Evolutionary conservation across 1,284 basidiomycete genomes (phyloP).

Genomic region (Omphalotus olearius): DNA sequence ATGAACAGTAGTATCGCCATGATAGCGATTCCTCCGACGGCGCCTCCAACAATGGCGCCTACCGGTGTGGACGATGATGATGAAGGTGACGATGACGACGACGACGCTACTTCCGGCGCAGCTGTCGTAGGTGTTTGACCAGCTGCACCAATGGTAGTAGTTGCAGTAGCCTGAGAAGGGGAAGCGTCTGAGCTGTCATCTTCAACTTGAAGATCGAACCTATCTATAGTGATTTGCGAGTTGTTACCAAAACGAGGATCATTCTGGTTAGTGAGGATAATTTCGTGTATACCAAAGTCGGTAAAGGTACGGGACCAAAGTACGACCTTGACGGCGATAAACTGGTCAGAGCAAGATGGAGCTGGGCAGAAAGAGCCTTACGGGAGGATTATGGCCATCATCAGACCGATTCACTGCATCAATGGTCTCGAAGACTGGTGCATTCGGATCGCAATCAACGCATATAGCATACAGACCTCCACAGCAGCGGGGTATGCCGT

Average conservation of each 20-base stretch:
- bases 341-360: slow-evolving; percentile 17
- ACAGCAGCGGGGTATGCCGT: slow-evolving; percentile 21
- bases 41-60: slow-evolving; percentile 9
- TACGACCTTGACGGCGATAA: slow-evolving; percentile 17
- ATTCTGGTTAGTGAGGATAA: slow-evolving; percentile 20
- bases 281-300: slow-evolving; percentile 20
- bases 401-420: slow-evolving; percentile 24
- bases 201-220: slow-evolving; percentile 23
- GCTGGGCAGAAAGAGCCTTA: slow-evolving; percentile 10
- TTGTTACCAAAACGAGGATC: slow-evolving; percentile 21
- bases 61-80: not conserved
- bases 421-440: slow-evolving; percentile 21
- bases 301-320: slow-evolving; percentile 6
- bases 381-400: slow-evolving; percentile 26
- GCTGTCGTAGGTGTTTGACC: not conserved
- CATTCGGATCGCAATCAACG: slow-evolving; percentile 26
- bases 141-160: not conserved
- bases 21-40: slow-evolving; percentile 17
- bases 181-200: slow-evolving; percentile 1
- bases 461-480: slow-evolving; percentile 18
- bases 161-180: not conserved
- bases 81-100: not conserved
- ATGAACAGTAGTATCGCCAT: slow-evolving; percentile 16
- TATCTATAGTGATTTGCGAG: slow-evolving; percentile 26
- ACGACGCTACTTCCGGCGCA: not conserved